A percentile compares a stretch with the other conserved stretches of the same genome.
These are phyloP conservation scores for Phoenix dactylifera DNA, from an alignment of 176 grass and related monocot genomes.

Conservation along the genomic window DNA sequence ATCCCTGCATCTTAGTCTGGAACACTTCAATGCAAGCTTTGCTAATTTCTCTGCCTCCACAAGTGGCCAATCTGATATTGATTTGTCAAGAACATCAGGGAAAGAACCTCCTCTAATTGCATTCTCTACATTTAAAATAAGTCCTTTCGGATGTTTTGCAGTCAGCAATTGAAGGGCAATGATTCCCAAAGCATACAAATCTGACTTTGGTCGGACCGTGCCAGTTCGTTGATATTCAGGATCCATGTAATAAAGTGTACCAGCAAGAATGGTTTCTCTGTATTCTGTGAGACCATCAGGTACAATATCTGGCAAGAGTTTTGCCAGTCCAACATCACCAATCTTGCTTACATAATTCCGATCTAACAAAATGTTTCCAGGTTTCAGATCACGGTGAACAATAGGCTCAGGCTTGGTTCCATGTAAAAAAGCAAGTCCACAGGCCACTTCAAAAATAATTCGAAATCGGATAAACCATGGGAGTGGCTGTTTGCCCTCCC, in stretches of 20 bases:
- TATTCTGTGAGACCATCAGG: conserved; percentile 81
- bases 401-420: conserved; percentile 71
- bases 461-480: conserved; percentile 66
- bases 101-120: conserved; percentile 37
- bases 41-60: conserved; percentile 57
- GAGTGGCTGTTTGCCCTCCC: conserved; percentile 35
- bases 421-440: conserved; percentile 76
- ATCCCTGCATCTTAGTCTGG: conserved; percentile 54
- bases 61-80: conserved; percentile 55
- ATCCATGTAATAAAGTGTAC: conserved; percentile 86
- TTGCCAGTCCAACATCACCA: conserved; percentile 77
- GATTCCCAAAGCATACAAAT: conserved; percentile 70
- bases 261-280: conserved; percentile 67
- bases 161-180: conserved; percentile 75
- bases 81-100: conserved; percentile 34
- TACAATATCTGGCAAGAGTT: conserved; percentile 60
- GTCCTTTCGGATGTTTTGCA: conserved; percentile 50
- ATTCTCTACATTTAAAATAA: conserved; percentile 35
- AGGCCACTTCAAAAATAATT: conserved; percentile 70
- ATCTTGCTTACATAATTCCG: conserved; percentile 79
- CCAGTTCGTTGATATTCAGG: conserved; percentile 90
- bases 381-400: conserved; percentile 91
- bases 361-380: conserved; percentile 85
- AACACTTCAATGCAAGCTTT: conserved; percentile 58
- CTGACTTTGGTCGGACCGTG: conserved; percentile 81